A percentile compares a stretch with the other conserved stretches of the same genome.
These are phyloP conservation scores for Linnemannia schmuckeri DNA, from an alignment of 192 early-diverging fungal genomes.

Conservation along the genomic window DNA sequence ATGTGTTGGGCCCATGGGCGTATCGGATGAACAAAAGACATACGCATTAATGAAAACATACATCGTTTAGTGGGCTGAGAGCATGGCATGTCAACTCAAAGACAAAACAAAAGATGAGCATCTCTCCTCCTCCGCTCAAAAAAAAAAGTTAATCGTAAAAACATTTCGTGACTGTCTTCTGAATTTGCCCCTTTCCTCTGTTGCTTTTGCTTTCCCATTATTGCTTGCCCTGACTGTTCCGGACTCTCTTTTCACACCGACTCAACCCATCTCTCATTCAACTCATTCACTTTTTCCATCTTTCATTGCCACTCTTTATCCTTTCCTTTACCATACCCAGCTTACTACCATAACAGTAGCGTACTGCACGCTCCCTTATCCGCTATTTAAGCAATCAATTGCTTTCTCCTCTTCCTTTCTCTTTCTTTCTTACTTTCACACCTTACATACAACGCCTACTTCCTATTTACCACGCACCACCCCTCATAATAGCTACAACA, in stretches of 20 bases:
- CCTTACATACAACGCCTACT: neutral
- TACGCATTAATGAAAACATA: no score
- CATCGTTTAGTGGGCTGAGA: no score
- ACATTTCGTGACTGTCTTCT: neutral
- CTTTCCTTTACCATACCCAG: no score
- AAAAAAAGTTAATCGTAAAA: neutral
- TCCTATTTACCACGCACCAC: neutral
- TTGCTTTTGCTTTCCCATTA: no score
- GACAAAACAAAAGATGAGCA: no score
- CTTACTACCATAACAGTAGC: neutral
- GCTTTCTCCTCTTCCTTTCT: neutral
- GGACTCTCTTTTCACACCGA: neutral
- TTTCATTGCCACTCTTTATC: neutral
- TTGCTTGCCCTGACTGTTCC: neutral
- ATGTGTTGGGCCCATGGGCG: no score
- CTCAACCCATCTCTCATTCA: neutral
- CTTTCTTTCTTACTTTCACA: neutral
- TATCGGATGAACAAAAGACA: no score
- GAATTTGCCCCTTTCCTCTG: neutral
- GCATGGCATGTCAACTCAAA: no score
- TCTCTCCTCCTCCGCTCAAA: neutral
- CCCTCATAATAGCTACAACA: neutral
- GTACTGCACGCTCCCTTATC: neutral
- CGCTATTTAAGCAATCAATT: neutral
- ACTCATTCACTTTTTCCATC: neutral